Conservation (phyloP, 768 basidiomycete species). For the Hirschioporus abietinus region DNA sequence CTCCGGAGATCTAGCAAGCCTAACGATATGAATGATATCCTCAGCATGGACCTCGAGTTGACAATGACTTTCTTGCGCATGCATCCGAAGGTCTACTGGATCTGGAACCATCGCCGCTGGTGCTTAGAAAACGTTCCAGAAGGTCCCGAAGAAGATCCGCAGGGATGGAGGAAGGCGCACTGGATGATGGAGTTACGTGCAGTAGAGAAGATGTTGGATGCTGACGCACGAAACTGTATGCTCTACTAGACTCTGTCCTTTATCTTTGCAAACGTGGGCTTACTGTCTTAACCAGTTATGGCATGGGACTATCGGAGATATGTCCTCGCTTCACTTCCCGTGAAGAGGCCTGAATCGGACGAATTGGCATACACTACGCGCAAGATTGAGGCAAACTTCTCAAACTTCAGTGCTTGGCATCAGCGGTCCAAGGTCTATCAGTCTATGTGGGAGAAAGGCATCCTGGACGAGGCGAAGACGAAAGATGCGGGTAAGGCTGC, state of each 20-base stretch:
- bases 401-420: conserved; percentile 99
- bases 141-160: conserved; percentile 51
- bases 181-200: conserved; percentile 87
- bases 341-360: conserved; percentile 45
- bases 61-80: conserved; percentile 76
- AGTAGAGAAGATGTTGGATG: conserved; percentile 89
- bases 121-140: conserved; percentile 83
- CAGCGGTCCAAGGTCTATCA: conserved; percentile 81
- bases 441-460: conserved; percentile 57
- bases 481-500: conserved; percentile 60
- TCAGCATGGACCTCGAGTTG: conserved; percentile 71
- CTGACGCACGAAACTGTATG: conserved; percentile 91
- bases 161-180: conserved; percentile 70
- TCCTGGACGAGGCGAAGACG: conserved; percentile 45
- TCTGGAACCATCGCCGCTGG: conserved; percentile 98
- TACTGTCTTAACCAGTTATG: conserved; percentile 51
- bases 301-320: conserved; percentile 95
- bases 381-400: conserved; percentile 93
- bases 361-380: conserved; percentile 83
- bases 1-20: conserved; percentile 40
- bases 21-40: conserved; percentile 53
- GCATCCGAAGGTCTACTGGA: conserved; percentile 96
- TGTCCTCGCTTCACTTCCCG: conserved; percentile 66
- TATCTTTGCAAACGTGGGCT: not conserved
- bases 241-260: conserved; percentile 8